Evolutionary conservation across 352 stramenopile species (phyloP).

Genomic region (Phytophthora sp.): DNA sequence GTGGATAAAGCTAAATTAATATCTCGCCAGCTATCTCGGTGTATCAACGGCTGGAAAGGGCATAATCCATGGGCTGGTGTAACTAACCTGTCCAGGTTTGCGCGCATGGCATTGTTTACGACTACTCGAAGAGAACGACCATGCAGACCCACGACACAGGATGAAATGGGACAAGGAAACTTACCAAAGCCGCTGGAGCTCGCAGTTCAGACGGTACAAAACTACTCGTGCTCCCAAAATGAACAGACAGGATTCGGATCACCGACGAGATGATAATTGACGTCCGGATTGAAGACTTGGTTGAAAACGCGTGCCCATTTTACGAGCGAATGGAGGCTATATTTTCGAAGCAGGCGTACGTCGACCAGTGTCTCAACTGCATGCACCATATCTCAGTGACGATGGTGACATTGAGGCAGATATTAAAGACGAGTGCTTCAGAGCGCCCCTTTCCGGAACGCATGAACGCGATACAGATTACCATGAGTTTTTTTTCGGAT

Average conservation of each 20-base stretch:
- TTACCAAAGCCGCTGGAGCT: not conserved
- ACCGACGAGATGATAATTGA: not conserved
- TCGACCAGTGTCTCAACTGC: not conserved
- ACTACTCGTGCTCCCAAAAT: not conserved
- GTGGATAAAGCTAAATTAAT: not conserved
- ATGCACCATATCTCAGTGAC: not conserved
- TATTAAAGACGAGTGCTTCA: not conserved
- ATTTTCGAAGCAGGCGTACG: not conserved
- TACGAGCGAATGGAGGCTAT: not conserved
- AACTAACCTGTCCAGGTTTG: not conserved
- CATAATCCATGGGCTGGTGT: not conserved
- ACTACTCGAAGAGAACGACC: not conserved
- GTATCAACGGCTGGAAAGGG: not conserved
- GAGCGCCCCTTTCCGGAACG: not conserved
- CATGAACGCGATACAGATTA: too few relatives aligned
- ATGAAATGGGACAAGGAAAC: not conserved
- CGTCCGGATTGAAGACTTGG: not conserved
- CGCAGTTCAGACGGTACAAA: not conserved
- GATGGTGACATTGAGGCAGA: not conserved
- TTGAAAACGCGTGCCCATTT: not conserved
- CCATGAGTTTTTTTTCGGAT: too few relatives aligned
- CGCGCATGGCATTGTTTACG: not conserved
- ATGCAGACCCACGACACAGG: not conserved
- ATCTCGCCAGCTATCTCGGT: not conserved
- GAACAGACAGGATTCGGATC: not conserved